phyloP scores from a whole-genome alignment of 2,329 filamentous ascomycete genomes.

The Clonostachys rosea region DNA sequence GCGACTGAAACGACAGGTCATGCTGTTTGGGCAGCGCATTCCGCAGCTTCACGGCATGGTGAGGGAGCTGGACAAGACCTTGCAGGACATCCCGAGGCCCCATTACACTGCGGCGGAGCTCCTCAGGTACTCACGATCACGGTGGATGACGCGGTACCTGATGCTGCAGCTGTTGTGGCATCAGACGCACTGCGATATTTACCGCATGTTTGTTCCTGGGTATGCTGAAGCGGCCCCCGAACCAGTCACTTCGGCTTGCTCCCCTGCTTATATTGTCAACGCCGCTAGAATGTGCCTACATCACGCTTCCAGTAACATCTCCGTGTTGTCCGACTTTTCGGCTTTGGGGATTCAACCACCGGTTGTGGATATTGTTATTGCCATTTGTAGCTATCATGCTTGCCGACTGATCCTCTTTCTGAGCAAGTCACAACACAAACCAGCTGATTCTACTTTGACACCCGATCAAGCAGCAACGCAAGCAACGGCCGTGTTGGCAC shows the following conservation, averaged over 20 bases:
- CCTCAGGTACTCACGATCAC: constrained; percentile 3
- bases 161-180: constrained; percentile 19
- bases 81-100: constrained; percentile 3
- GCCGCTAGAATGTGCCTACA: constrained; percentile 25
- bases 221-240: constrained; percentile 31
- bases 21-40: too few species aligned
- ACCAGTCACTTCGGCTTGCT: constrained; percentile 3
- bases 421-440: constrained; percentile 6
- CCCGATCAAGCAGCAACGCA: constrained; percentile 13
- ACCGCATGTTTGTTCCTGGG: constrained; percentile 32
- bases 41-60: constrained; percentile 5
- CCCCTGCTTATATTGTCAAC: constrained; percentile 14
- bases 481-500: constrained; percentile 16
- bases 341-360: constrained; percentile 7
- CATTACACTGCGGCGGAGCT: constrained; percentile 1
- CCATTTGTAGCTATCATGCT: constrained; percentile 35
- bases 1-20: constrained; percentile 10
- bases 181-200: constrained; percentile 36
- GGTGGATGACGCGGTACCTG: constrained; percentile 8
- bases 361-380: constrained; percentile 32
- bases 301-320: constrained; percentile 30
- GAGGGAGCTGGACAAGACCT: background rate
- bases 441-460: constrained; percentile 5
- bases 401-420: constrained; percentile 29
- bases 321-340: constrained; percentile 21